A percentile compares a stretch with the other conserved stretches of the same genome.
These are phyloP conservation scores for Monascus purpureus DNA, from an alignment of 495 filamentous ascomycete genomes.

Conservation along the genomic window DNA sequence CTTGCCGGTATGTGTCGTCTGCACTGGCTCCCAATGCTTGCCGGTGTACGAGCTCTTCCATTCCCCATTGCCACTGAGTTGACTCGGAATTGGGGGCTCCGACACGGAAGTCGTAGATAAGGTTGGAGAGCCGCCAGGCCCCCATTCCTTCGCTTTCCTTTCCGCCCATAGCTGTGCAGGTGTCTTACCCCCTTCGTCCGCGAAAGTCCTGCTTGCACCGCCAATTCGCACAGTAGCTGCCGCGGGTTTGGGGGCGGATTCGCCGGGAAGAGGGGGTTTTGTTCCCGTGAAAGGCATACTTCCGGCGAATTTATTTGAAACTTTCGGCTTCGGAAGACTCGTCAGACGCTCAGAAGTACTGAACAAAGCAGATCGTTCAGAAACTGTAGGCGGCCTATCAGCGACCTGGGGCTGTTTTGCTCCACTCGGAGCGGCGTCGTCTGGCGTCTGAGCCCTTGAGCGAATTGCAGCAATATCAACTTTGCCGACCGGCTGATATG, in stretches of 20 bases:
- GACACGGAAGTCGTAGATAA: slow-evolving; percentile 18
- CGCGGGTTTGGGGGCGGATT: slow-evolving; percentile 37
- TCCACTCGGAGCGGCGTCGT: slow-evolving; percentile 20
- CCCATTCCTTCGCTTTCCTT: slow-evolving; percentile 74
- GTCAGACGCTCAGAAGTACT: slow-evolving; percentile 66
- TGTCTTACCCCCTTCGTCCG: slow-evolving; percentile 88
- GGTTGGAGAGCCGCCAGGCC: slow-evolving; percentile 25
- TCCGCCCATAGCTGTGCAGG: slow-evolving; percentile 96
- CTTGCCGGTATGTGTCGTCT: slow-evolving; percentile 54
- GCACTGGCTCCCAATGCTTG: slow-evolving; percentile 76
- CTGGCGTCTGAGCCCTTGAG: slow-evolving; percentile 57
- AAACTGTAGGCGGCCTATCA: slow-evolving; percentile 39
- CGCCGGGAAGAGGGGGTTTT: slow-evolving; percentile 68
- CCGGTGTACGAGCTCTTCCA: slow-evolving; percentile 87
- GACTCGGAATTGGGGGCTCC: slow-evolving; percentile 41
- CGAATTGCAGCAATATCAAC: slow-evolving; percentile 91
- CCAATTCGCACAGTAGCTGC: slow-evolving; percentile 48
- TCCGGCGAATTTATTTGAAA: slow-evolving; percentile 70
- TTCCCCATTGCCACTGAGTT: slow-evolving; percentile 54
- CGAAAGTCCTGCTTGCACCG: slow-evolving; percentile 78
- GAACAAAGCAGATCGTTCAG: slow-evolving; percentile 56
- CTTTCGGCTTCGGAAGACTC: slow-evolving; percentile 81
- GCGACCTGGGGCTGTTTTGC: slow-evolving; percentile 18
- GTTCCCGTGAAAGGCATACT: slow-evolving; percentile 66
- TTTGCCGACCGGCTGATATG: slow-evolving; percentile 87